phyloP scores from a whole-genome alignment of 163 green algal species.

The Trebouxiophyceae sp. region DNA sequence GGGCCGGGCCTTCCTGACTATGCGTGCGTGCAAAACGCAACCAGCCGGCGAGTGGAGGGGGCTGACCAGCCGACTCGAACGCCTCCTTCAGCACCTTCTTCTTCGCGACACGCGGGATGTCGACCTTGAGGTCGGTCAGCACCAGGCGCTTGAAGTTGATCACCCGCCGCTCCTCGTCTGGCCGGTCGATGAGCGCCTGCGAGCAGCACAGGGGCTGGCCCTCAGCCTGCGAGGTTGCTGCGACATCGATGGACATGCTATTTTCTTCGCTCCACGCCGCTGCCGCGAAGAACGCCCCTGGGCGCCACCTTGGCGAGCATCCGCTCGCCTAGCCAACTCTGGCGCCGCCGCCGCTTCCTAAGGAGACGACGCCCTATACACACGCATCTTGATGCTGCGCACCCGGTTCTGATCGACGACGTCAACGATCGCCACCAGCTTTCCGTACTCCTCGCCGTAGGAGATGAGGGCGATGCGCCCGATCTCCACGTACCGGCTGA shows the following conservation, averaged over 20 bases:
- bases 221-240: background rate
- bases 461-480: constrained; percentile 91
- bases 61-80: constrained; percentile 27
- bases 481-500: constrained; percentile 80
- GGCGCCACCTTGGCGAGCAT: no score
- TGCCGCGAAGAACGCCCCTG: no score
- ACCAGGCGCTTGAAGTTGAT: constrained; percentile 91
- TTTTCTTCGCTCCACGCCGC: no score
- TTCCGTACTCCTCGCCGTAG: constrained; percentile 89
- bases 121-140: constrained; percentile 90
- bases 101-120: constrained; percentile 78
- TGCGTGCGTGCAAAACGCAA: no score
- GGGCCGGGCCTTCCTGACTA: no score
- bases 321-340: no score
- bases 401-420: constrained; percentile 95
- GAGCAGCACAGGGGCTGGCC: background rate
- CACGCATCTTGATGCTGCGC: no score
- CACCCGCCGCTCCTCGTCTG: constrained; percentile 63
- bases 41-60: no score
- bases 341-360: no score
- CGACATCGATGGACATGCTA: no score
- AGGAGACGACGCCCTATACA: no score
- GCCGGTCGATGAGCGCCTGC: constrained; percentile 88
- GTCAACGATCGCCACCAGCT: constrained; percentile 95
- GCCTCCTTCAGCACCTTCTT: constrained; percentile 85